These are phyloP conservation scores for Nannochloropsis granulata DNA, from an alignment of 108 stramenopile species.

Conservation along the genomic window DNA sequence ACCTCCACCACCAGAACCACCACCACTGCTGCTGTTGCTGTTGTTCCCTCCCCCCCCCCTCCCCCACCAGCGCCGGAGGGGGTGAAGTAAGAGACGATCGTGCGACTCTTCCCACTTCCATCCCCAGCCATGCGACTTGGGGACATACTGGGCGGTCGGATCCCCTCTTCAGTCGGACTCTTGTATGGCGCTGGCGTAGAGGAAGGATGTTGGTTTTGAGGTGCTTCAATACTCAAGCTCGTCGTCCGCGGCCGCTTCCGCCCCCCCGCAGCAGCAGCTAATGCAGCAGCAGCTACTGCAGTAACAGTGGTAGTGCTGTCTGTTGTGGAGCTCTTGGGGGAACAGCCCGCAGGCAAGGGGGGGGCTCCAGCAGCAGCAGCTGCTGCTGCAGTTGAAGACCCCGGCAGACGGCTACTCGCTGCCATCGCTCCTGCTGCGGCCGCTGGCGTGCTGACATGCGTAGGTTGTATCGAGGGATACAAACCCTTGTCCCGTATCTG, in stretches of 20 bases:
- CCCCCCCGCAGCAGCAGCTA: neutral
- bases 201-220: neutral
- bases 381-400: too few species aligned
- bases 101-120: neutral
- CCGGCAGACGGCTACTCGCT: too few species aligned
- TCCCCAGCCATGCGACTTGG: neutral
- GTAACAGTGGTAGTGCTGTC: too few species aligned
- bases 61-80: neutral
- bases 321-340: too few species aligned
- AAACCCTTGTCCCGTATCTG: too few species aligned
- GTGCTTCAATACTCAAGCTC: neutral
- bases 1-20: too few species aligned
- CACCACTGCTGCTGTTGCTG: neutral
- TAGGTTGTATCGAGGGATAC: too few species aligned
- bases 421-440: too few species aligned
- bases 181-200: neutral
- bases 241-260: neutral
- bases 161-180: neutral
- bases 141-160: neutral
- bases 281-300: neutral
- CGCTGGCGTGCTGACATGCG: too few species aligned
- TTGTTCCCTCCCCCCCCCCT: too few species aligned
- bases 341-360: neutral
- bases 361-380: neutral
- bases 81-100: neutral